A percentile compares a stretch with the other conserved stretches of the same genome.
Evolutionary conservation across 169 alveolate species (phyloP).

Genomic region (Fabrea salina): DNA sequence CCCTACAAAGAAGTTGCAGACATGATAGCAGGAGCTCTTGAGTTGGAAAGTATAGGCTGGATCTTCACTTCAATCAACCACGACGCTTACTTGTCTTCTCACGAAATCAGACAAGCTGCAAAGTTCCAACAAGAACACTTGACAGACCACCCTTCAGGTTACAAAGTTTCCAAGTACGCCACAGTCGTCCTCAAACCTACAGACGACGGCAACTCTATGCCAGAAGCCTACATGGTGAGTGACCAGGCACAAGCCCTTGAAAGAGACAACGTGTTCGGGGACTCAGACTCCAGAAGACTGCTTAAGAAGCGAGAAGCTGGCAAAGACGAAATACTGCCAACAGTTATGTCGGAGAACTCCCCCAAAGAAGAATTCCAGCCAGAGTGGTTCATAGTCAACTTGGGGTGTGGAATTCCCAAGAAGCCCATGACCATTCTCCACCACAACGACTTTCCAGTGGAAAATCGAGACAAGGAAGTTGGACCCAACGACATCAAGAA

Average conservation of each 20-base stretch:
- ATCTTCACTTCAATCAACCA: slow-evolving; percentile 93
- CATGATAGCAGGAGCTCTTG: slow-evolving; percentile 89
- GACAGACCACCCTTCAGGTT: slow-evolving; percentile 82
- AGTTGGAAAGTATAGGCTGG: slow-evolving; percentile 95
- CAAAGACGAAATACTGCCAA: slow-evolving; percentile 77
- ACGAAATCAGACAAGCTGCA: slow-evolving; percentile 90
- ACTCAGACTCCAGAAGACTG: slow-evolving; percentile 62
- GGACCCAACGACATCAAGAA: slow-evolving; percentile 33
- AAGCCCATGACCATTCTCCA: slow-evolving; percentile 61
- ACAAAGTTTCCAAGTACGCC: slow-evolving; percentile 76
- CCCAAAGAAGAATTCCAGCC: slow-evolving; percentile 83
- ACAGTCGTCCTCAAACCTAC: slow-evolving; percentile 77
- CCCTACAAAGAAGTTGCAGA: slow-evolving; percentile 80
- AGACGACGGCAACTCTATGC: slow-evolving; percentile 58
- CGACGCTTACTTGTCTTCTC: slow-evolving; percentile 90
- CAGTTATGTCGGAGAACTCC: slow-evolving; percentile 74
- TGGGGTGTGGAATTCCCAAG: slow-evolving; percentile 83
- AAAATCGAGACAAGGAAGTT: slow-evolving; percentile 50
- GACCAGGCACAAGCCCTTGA: slow-evolving; percentile 83
- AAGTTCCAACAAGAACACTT: slow-evolving; percentile 66
- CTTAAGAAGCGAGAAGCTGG: slow-evolving; percentile 73
- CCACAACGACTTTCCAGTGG: slow-evolving; percentile 79
- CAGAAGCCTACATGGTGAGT: slow-evolving; percentile 86
- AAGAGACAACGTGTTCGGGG: slow-evolving; percentile 77
- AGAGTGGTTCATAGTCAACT: slow-evolving; percentile 80